Evolutionary conservation across 2,329 filamentous ascomycete species (phyloP), one percentile per base, ranked within the genome.

Genomic region (Ceratocystis destructans): DNA sequence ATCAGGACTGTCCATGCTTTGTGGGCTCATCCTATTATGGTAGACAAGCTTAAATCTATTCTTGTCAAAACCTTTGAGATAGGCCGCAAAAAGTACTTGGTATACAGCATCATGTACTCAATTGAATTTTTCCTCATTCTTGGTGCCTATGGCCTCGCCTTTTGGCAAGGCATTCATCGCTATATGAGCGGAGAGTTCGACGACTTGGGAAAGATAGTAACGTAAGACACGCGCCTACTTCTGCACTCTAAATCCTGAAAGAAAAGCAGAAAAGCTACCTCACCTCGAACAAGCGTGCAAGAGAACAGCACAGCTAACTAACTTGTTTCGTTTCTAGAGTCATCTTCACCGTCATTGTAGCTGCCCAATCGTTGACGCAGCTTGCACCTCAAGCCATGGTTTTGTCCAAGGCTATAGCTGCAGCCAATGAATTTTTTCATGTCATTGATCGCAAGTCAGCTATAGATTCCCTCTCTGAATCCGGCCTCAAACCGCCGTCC

Each of bases 121-220:
- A 71, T 73, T 2, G 77, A 80, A 69, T 80, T 79, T 70, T 79
- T 79, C 66, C 78, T 76, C 66, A 76, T 81, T 22, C 80, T 78
- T 68, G 72, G 76, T 2, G 78, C 78, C 3, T 80, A 79, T 68
- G 78, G 74, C 0, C 72, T 82, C 2, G 78, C 79, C 0, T 82
- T 82, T 67, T 82, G 80, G 79, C 77, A 81, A 67, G 80, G 80
- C 0, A 75, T 81, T 68, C 72, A 73, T 55, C 79, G 82, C 76
- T 78, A 77, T 55, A 70, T 74, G 2, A 71, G 70, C 0, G 79
- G 78, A 0, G 78, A 81, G 69, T 78, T 81, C 28, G 59, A 70
- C 0, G 70, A 77, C n/a, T 73, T 77, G 0, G 79, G 80, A 1
- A 76, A 75, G 1, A 76, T 82, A 8, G 76, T 81, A 33, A 80